Percentiles rank a stretch among this genome's conserved stretches.
These are phyloP conservation scores for Phylloporus scabripes DNA, from an alignment of 768 basidiomycete species.

Conservation along the genomic window DNA sequence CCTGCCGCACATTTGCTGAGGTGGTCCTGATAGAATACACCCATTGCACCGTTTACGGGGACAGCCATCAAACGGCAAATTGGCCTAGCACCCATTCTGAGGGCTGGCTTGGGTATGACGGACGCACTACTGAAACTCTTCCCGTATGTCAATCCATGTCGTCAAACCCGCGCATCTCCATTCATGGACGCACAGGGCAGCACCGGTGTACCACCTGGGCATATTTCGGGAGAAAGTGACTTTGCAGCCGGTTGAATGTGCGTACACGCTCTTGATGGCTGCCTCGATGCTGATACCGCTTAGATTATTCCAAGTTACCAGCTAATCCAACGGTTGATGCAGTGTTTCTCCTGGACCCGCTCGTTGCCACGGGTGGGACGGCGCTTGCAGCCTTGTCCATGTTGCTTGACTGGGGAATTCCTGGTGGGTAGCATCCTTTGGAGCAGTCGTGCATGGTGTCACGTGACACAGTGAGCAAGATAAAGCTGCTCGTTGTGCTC, in stretches of 20 bases:
- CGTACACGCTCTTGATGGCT: constrained; percentile 14
- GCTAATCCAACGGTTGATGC: constrained; percentile 67
- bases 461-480: constrained; percentile 46
- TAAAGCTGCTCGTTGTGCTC: constrained; percentile 80
- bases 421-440: constrained; percentile 38
- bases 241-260: constrained; percentile 89
- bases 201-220: constrained; percentile 88
- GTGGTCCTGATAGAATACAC: constrained; percentile 52
- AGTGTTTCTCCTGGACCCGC: constrained; percentile 85
- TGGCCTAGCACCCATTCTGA: constrained; percentile 85
- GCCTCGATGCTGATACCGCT: constrained; percentile 1
- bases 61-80: constrained; percentile 68
- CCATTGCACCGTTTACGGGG: constrained; percentile 76
- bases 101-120: constrained; percentile 91
- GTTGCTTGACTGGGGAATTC: constrained; percentile 80
- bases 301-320: constrained; percentile 91
- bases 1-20: not conserved
- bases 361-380: constrained; percentile 93
- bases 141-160: constrained; percentile 49
- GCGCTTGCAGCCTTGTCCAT: constrained; percentile 83
- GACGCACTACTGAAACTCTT: constrained; percentile 83
- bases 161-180: not conserved
- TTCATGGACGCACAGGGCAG: constrained; percentile 40
- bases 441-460: not conserved
- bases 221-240: constrained; percentile 83